A percentile compares a stretch with the other conserved stretches of the same genome.
phyloP scores from a whole-genome alignment of 1,139 yeast species.

The Candida tropicalis region DNA sequence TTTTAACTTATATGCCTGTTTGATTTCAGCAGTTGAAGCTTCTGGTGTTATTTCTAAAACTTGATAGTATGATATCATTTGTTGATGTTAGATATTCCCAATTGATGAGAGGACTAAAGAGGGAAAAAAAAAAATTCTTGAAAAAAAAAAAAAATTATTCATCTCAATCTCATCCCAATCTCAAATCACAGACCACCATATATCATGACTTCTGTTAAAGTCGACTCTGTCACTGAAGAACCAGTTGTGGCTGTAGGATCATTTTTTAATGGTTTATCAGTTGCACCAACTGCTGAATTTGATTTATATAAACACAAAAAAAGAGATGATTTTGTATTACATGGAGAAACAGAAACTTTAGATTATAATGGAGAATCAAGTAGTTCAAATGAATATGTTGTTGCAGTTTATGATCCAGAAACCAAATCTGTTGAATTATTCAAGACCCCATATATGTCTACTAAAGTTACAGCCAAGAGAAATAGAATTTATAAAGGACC shows the following conservation, averaged over 20 bases:
- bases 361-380: conserved; percentile 70
- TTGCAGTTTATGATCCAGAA: conserved; percentile 72
- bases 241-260: conserved; percentile 51
- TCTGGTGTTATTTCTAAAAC: conserved; percentile 45
- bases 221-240: conserved; percentile 21
- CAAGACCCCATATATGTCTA: conserved; percentile 59
- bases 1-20: conserved; percentile 59
- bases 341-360: conserved; percentile 75
- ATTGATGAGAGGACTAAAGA: neutral
- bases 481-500: conserved; percentile 62
- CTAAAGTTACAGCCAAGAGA: conserved; percentile 57
- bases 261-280: conserved; percentile 74
- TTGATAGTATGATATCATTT: conserved; percentile 45
- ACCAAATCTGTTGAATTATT: conserved; percentile 61
- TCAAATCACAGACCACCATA: neutral
- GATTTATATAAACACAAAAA: conserved; percentile 62
- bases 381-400: conserved; percentile 52
- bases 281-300: conserved; percentile 62
- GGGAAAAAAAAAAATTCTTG: conserved; percentile 5
- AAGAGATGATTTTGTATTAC: conserved; percentile 52
- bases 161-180: conserved; percentile 5
- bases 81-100: conserved; percentile 5
- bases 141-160: neutral
- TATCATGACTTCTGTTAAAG: conserved; percentile 11
- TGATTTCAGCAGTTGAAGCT: conserved; percentile 39